Evolutionary conservation across 169 alveolate species (phyloP), one percentile per base, ranked within the genome.

Genomic region (Plasmodium vinckei): DNA sequence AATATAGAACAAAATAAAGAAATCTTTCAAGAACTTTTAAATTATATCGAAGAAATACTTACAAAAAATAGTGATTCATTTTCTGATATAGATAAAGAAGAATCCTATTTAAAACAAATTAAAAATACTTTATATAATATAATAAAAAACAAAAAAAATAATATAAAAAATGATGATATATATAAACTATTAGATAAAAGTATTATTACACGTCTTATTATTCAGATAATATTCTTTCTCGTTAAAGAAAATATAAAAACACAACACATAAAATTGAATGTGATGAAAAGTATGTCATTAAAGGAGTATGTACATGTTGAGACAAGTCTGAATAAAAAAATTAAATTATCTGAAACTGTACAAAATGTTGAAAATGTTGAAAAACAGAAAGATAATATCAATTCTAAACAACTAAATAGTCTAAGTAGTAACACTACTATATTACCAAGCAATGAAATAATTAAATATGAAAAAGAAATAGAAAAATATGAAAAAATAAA

Each of bases 361-460:
- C n/a, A n/a, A n/a, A n/a, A n/a, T n/a, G n/a, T n/a, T n/a, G n/a
- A n/a, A n/a, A n/a, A n/a, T n/a, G n/a, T n/a, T n/a, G 59, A 51
- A 51, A 2, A 51, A 51, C 17, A 2, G 9, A 51, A n/a, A n/a
- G 59, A 0, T 2, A 13, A n/a, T 51, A 0, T 33, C 42, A 33
- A 33, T 33, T 51, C 59, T 3, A 21, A 51, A 51, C n/a, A 51
- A 51, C 2, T 51, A 13, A 53, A n/a, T 27, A 19, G 7, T 1
- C 2, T 0, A 12, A 10, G 19, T 9, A 27, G 21, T 13, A 7
- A 42, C 25, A 10, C 64, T n/a, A 17, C 27, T 46, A 69, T 33
- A 46, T 56, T 67, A 1, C 82, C 93, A 39, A 53, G 73, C 67
- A 72, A 88, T 3, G 79, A 84, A 72, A 77, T 92, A 23, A 13